phyloP scores from a whole-genome alignment of 805 yeast species.

The Saccharomycopsis malanga region DNA sequence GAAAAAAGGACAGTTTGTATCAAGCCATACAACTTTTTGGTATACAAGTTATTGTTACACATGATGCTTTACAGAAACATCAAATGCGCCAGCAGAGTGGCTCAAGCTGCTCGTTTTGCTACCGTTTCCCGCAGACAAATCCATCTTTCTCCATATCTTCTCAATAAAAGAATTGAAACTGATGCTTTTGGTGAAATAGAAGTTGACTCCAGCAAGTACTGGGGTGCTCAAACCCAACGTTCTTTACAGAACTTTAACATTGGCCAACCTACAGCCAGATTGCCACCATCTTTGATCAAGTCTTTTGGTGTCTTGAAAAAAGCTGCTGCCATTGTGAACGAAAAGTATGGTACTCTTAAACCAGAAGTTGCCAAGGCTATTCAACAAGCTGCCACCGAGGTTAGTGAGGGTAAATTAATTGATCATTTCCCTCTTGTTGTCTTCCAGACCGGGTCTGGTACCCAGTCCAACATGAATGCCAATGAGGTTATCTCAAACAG shows the following conservation, averaged over 20 bases:
- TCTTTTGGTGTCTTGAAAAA: constrained; percentile 94
- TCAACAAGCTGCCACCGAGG: constrained; percentile 92
- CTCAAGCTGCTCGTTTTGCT: neutral
- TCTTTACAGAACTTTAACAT: constrained; percentile 91
- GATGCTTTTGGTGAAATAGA: constrained; percentile 97
- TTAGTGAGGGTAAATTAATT: constrained; percentile 79
- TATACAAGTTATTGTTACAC: too few relatives aligned
- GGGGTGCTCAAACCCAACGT: constrained; percentile 98
- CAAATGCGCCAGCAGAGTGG: neutral
- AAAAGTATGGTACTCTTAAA: constrained; percentile 72
- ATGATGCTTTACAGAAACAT: constrained; percentile 14
- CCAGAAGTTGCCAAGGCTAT: constrained; percentile 79
- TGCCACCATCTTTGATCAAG: constrained; percentile 85
- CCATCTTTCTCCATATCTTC: constrained; percentile 10
- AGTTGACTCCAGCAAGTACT: constrained; percentile 79
- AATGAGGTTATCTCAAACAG: constrained; percentile 98
- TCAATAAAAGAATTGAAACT: constrained; percentile 55
- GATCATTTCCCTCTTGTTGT: constrained; percentile 98
- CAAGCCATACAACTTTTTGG: too few relatives aligned
- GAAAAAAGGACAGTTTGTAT: too few relatives aligned
- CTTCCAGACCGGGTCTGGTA: constrained; percentile 98
- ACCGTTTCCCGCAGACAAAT: constrained; percentile 8
- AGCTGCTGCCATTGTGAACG: constrained; percentile 90
- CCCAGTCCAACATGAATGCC: constrained; percentile 98
- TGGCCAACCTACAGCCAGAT: constrained; percentile 83